A percentile compares a stretch with the other conserved stretches of the same genome.
phyloP scores from a whole-genome alignment of 2,329 filamentous ascomycete genomes.

The Xylaria sp. region DNA sequence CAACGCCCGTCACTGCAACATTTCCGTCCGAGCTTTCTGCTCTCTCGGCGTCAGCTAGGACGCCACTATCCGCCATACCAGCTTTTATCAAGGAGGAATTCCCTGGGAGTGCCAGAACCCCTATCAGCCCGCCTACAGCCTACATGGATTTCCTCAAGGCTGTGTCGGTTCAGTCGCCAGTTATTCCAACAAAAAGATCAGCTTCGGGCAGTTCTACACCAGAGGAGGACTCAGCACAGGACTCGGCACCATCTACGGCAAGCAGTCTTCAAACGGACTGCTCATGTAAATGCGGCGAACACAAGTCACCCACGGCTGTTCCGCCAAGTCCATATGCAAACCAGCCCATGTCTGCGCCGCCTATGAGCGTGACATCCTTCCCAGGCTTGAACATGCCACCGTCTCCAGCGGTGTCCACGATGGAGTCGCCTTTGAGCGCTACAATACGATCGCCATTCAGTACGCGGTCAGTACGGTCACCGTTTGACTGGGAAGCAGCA shows the following conservation, averaged over 20 bases:
- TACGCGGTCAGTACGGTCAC: constrained; percentile 67
- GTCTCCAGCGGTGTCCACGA: constrained; percentile 70
- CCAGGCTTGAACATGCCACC: constrained; percentile 77
- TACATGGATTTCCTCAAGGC: constrained; percentile 94
- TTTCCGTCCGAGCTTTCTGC: constrained; percentile 67
- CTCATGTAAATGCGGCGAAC: constrained; percentile 61
- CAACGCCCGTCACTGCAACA: constrained; percentile 66
- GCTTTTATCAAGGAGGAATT: constrained; percentile 69
- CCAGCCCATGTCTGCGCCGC: constrained; percentile 64
- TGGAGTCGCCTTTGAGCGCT: constrained; percentile 73
- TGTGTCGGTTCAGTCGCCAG: constrained; percentile 75
- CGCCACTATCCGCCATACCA: constrained; percentile 66
- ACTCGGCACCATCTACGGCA: constrained; percentile 61
- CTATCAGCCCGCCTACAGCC: constrained; percentile 86
- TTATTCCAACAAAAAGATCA: constrained; percentile 61
- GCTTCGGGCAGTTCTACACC: constrained; percentile 57
- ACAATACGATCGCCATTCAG: constrained; percentile 75
- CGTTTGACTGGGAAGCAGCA: constrained; percentile 79
- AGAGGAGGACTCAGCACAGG: constrained; percentile 50
- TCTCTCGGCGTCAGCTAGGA: constrained; percentile 70
- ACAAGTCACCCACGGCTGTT: constrained; percentile 53
- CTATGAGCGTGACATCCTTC: constrained; percentile 64
- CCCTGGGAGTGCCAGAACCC: constrained; percentile 71
- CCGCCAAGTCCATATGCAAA: constrained; percentile 59
- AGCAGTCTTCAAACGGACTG: constrained; percentile 60